Base-by-base conservation (phyloP, 1,139 yeast genomes). In the Suhomyces guaymorum region DNA sequence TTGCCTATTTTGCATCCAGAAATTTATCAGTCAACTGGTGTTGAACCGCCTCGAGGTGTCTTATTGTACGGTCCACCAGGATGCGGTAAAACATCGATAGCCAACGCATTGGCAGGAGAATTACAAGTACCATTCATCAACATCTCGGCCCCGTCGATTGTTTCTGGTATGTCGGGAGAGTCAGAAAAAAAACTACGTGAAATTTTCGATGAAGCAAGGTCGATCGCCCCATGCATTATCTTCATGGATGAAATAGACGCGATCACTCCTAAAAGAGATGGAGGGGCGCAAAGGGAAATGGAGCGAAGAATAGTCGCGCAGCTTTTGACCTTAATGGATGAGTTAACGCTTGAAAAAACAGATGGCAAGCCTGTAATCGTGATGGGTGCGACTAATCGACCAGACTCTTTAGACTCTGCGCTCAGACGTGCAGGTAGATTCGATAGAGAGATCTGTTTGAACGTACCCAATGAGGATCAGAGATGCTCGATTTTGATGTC, bases 151-250 rank as follows among this genome's bases (percentile, higher is more conserved):
- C 98, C 98, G 1, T 85, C 96, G 1, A 88, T 94, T 5, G 97
- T 92, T 0, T 86, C 96, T 39, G 98, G 99, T n/a, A 92, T 92
- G 98, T 87, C 96, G n/a, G 98, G 98, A 28, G 99, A 92, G 59
- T 82, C 94, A 40, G 98, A 94, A 57, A 92, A 92, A 67, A 90
- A 90, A 55, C 71, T 92, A 12, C 71, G 98, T 44, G 98, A 92
- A 44, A 70, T 92, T 25, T 92, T 92, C 52, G 97, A 89, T 28
- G 98, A 94, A 55, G 98, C 98, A 2, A 85, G 83, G 52, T 52
- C 75, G 6, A 57, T 89, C 38, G 98, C 98, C 1, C 98, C 98
- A 3, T 90, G 97, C 59, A 65, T 92, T 25, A 75, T 92, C 35
- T 92, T 92, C 54, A 82, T 92, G 59, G 99, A 92, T 70, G 99